Evolutionary conservation across 2,329 filamentous ascomycete genomes (phyloP).

Genomic region (Hypomyces rosellus): DNA sequence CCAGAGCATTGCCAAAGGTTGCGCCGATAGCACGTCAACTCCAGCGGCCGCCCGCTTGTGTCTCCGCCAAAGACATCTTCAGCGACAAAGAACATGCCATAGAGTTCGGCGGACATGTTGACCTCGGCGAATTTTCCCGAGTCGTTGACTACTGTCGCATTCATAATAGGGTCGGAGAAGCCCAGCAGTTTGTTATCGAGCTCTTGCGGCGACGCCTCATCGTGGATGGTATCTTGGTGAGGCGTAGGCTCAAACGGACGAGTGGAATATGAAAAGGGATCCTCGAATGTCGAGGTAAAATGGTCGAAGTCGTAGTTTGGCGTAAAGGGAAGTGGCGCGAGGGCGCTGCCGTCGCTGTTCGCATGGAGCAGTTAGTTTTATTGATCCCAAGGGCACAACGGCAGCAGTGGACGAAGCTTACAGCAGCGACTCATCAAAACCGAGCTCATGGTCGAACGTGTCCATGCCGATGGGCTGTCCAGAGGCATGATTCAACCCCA

Average conservation of each 20-base stretch:
- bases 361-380: conserved; percentile 9
- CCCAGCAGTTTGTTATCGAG: conserved; percentile 67
- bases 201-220: conserved; percentile 48
- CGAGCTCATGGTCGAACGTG: conserved; percentile 45
- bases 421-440: conserved; percentile 53
- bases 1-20: conserved; percentile 95
- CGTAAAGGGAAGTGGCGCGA: conserved; percentile 45
- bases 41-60: conserved; percentile 54
- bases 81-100: conserved; percentile 84
- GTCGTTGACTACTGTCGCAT: conserved; percentile 59
- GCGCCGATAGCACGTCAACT: conserved; percentile 89
- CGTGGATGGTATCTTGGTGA: conserved; percentile 36
- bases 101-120: conserved; percentile 66
- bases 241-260: conserved; percentile 41
- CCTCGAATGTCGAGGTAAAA: conserved; percentile 57
- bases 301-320: conserved; percentile 55
- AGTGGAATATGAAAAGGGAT: conserved; percentile 55
- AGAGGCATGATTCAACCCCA: conserved; percentile 38
- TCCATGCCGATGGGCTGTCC: conserved; percentile 40
- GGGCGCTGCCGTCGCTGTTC: conserved; percentile 26
- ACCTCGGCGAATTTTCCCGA: conserved; percentile 57
- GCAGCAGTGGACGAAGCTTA: conserved; percentile 28
- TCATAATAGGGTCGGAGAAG: conserved; percentile 59
- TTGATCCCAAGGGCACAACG: conserved; percentile 4
- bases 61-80: conserved; percentile 69